These are phyloP conservation scores for Gossypium davidsonii DNA, from an alignment of 441 rosid genomes.

Conservation along the genomic window DNA sequence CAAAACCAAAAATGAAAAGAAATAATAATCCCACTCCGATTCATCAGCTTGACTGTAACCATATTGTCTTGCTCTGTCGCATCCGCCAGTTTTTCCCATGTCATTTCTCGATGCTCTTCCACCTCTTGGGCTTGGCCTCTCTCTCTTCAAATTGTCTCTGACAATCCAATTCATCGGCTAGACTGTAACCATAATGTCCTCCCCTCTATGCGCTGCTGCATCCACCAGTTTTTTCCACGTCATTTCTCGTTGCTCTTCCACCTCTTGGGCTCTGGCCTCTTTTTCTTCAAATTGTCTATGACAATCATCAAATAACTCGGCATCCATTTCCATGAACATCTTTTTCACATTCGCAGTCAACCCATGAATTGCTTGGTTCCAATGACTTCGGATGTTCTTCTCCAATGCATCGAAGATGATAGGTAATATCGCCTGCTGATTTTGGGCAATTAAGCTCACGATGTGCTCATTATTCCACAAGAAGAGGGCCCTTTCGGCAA, in stretches of 20 bases:
- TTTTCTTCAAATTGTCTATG: slow-evolving; percentile 55
- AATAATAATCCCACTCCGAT: slow-evolving; percentile 31
- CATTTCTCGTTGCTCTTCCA: slow-evolving; percentile 64
- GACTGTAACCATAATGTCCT: slow-evolving; percentile 51
- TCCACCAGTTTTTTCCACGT: slow-evolving; percentile 86
- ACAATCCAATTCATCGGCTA: slow-evolving; percentile 11
- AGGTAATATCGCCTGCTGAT: slow-evolving; percentile 54
- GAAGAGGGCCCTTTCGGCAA: slow-evolving; percentile 88
- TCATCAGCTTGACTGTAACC: not conserved
- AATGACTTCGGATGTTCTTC: slow-evolving; percentile 64
- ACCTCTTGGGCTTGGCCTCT: too few relatives aligned
- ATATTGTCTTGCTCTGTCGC: too few relatives aligned
- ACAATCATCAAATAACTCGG: slow-evolving; percentile 70
- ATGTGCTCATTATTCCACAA: slow-evolving; percentile 93
- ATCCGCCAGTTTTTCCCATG: too few relatives aligned
- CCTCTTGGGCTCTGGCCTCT: slow-evolving; percentile 48
- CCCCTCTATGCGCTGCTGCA: slow-evolving; percentile 52
- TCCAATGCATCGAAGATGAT: slow-evolving; percentile 73
- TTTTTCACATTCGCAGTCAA: slow-evolving; percentile 65
- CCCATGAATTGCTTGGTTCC: slow-evolving; percentile 92
- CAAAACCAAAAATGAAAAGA: not conserved
- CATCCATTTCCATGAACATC: slow-evolving; percentile 88
- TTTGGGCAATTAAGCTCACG: slow-evolving; percentile 72
- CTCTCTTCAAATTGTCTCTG: too few relatives aligned
- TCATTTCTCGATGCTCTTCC: too few relatives aligned